phyloP scores from a whole-genome alignment of 202 grass and related monocot genomes.

The Carex sylvatica region DNA sequence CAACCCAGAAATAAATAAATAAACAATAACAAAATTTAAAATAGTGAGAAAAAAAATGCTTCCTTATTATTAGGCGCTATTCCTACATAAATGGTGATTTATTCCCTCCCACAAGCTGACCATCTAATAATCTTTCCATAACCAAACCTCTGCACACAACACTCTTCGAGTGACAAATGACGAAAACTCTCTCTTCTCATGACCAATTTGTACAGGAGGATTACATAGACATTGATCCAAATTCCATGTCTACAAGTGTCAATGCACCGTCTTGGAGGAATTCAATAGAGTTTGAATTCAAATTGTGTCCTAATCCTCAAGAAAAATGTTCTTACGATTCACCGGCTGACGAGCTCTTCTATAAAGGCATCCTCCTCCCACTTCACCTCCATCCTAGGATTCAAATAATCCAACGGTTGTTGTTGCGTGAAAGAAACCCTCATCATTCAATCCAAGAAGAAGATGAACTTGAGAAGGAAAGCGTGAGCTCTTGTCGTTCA shows the following conservation, averaged over 20 bases:
- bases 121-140: background rate
- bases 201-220: slow-evolving; percentile 47
- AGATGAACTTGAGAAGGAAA: slow-evolving; percentile 71
- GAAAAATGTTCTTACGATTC: slow-evolving; percentile 35
- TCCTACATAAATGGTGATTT: background rate
- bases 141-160: background rate
- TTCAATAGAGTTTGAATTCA: slow-evolving; percentile 75
- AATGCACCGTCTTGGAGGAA: slow-evolving; percentile 3
- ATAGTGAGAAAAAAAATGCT: background rate
- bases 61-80: background rate
- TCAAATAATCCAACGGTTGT: slow-evolving; percentile 67
- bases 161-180: slow-evolving; percentile 13
- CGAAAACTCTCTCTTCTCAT: background rate
- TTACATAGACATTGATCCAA: slow-evolving; percentile 94
- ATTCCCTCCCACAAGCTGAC: background rate
- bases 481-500: slow-evolving; percentile 20
- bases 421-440: slow-evolving; percentile 46
- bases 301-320: slow-evolving; percentile 45
- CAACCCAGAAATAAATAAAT: background rate
- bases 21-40: background rate
- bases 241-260: slow-evolving; percentile 18
- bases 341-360: slow-evolving; percentile 87
- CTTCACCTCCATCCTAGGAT: slow-evolving; percentile 65
- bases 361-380: slow-evolving; percentile 92
- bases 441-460: slow-evolving; percentile 53